A percentile compares a stretch with the other conserved stretches of the same genome.
phyloP scores from a whole-genome alignment of 305 asterid species.

The Solanum hybrid region DNA sequence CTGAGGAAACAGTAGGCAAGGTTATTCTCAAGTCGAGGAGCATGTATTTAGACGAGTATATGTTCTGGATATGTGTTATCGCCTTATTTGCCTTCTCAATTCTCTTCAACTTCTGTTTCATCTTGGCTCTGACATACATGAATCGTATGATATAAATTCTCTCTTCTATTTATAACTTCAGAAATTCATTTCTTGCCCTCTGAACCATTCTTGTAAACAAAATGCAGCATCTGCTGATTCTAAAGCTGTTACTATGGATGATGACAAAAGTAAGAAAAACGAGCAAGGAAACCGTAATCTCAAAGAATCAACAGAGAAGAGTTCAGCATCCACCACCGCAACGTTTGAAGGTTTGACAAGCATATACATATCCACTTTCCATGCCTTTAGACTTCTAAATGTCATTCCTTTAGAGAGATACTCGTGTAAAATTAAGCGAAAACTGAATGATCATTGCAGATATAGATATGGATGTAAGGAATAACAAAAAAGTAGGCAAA shows the following conservation, averaged over 20 bases:
- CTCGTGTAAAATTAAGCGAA: not conserved
- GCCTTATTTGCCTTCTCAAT: conserved; percentile 73
- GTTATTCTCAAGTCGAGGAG: conserved; percentile 78
- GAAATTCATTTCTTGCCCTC: conserved; percentile 5
- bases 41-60: conserved; percentile 61
- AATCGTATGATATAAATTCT: conserved; percentile 40
- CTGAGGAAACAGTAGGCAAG: conserved; percentile 64
- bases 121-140: conserved; percentile 50
- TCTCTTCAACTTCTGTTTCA: conserved; percentile 64
- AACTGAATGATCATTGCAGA: conserved; percentile 23
- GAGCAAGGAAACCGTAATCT: not conserved
- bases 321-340: conserved; percentile 28
- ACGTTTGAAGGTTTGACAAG: conserved; percentile 25
- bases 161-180: not conserved
- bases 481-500: conserved; percentile 5
- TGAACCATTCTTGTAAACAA: conserved; percentile 12
- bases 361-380: not conserved
- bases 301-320: not conserved
- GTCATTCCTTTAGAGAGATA: not conserved
- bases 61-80: conserved; percentile 69
- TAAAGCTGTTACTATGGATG: conserved; percentile 33
- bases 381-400: not conserved
- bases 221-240: conserved; percentile 68
- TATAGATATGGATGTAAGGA: conserved; percentile 27
- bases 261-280: conserved; percentile 17